These are phyloP conservation scores for Diplosphaera chodatii DNA, from an alignment of 139 green algal genomes.

Conservation along the genomic window DNA sequence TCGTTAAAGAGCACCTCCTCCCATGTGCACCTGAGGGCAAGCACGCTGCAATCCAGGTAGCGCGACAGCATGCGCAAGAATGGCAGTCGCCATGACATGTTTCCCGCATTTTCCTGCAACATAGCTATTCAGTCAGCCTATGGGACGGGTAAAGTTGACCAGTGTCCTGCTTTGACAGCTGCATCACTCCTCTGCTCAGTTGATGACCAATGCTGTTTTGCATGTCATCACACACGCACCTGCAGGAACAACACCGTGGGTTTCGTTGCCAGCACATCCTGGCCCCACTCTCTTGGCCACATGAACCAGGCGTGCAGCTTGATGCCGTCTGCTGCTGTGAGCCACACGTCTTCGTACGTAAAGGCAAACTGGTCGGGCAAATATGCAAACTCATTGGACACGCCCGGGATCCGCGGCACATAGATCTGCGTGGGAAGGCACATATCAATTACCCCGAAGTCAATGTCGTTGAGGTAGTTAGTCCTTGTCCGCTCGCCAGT, in stretches of 20 bases:
- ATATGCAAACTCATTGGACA: slow-evolving; percentile 46
- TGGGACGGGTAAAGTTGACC: too few relatives aligned
- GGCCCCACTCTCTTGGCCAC: slow-evolving; percentile 31
- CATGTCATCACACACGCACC: slow-evolving; percentile 8
- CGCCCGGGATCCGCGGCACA: slow-evolving; percentile 63
- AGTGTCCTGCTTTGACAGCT: too few relatives aligned
- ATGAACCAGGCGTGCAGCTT: slow-evolving; percentile 77
- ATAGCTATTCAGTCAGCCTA: not conserved
- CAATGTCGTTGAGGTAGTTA: too few relatives aligned
- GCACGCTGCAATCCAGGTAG: slow-evolving; percentile 44
- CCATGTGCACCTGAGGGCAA: slow-evolving; percentile 50
- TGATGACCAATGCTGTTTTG: too few relatives aligned
- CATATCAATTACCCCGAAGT: not conserved
- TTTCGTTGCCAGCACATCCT: slow-evolving; percentile 15
- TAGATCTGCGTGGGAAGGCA: slow-evolving; percentile 51
- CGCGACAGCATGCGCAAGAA: slow-evolving; percentile 59
- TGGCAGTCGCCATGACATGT: slow-evolving; percentile 77
- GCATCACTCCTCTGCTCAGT: too few relatives aligned
- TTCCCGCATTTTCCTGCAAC: slow-evolving; percentile 79
- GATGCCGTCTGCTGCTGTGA: slow-evolving; percentile 51
- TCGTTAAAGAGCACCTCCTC: too few relatives aligned
- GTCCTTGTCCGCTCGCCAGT: too few relatives aligned
- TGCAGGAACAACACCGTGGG: slow-evolving; percentile 79
- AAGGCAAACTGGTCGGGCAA: slow-evolving; percentile 50
- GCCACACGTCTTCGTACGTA: slow-evolving; percentile 55